Evolutionary conservation across 1,284 basidiomycete species (phyloP), one percentile per base, ranked within the genome.

Genomic region (Anthracocystis panici-leucophaei): DNA sequence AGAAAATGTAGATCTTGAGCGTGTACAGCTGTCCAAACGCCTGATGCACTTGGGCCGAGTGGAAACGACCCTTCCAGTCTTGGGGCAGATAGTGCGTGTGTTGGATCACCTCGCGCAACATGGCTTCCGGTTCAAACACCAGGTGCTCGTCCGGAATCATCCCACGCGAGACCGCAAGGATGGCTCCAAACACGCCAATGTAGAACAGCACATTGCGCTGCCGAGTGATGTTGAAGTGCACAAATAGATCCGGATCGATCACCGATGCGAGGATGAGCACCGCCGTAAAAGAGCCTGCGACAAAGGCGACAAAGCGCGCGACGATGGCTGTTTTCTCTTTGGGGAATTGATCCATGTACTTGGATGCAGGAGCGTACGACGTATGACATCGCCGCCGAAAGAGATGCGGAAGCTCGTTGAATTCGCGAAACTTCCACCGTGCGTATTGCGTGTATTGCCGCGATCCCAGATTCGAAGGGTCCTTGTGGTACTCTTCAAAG

Each of bases 401-500:
- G 35, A 96, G 88, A 85, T 99, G 96, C 0, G 94, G 93, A 5
- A 99, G 88, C 84, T 99, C 96, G 85, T 99, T 99, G 88, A 97
- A 99, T 85, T 99, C 97, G 68, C 97, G 90, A 83, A 99, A 99
- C 84, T 97, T 98, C 97, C 97, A 99, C 75, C 93, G 91, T 0
- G 95, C 96, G 75, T 93, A 95, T 1, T 91, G 92, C 0, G 96
- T 99, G 82, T 98, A 99, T 73, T 93, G 90, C 41, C 97, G 90
- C 5, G 92, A 91, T 25, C 95, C 93, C 52, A 98, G 93, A 0
- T 92, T 92, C 0, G 95, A 96, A 1, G 96, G 96, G 82, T 99
- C 94, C 87, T 97, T 95, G 89, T 95, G 96, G 83, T 97, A 98
- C 88, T 99, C 95, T 57, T 98, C 96, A 78, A 99, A 99, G 86